Evolutionary conservation across 805 yeast genomes (phyloP).

Genomic region (Ogataea salicorniae): DNA sequence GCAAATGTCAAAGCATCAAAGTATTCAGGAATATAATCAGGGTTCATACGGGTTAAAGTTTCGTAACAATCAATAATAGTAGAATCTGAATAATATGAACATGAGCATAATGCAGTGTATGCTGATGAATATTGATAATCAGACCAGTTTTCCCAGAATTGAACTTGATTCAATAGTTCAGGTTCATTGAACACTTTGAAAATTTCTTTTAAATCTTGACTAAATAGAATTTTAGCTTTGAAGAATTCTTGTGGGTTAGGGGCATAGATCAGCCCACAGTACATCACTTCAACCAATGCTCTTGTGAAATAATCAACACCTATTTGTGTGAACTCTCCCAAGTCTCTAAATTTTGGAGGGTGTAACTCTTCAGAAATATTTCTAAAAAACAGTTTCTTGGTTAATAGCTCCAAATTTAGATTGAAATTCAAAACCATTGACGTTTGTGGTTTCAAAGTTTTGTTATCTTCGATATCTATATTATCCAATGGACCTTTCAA

Average conservation of each 20-base stretch:
- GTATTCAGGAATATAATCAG: conserved; percentile 41
- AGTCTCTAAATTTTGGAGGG: conserved; percentile 27
- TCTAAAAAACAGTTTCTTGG: conserved; percentile 42
- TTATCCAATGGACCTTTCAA: conserved; percentile 60
- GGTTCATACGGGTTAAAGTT: conserved; percentile 37
- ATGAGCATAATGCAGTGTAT: conserved; percentile 42
- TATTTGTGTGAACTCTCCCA: conserved; percentile 16
- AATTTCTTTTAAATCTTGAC: conserved; percentile 16
- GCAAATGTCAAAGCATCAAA: conserved; percentile 53
- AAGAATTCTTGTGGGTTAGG: conserved; percentile 18
- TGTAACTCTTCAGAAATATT: conserved; percentile 26
- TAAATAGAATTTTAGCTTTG: conserved; percentile 12
- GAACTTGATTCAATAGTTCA: conserved; percentile 18
- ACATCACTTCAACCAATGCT: conserved; percentile 49
- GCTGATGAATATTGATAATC: conserved; percentile 18
- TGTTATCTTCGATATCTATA: conserved; percentile 39
- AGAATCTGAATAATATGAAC: conserved; percentile 45
- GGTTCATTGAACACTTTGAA: conserved; percentile 23
- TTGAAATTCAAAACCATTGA: conserved; percentile 48
- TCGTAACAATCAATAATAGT: conserved; percentile 45
- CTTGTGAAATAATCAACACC: conserved; percentile 48
- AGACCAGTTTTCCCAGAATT: conserved; percentile 22
- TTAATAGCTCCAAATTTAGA: conserved; percentile 50
- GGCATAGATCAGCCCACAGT: conserved; percentile 31
- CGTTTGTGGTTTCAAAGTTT: conserved; percentile 50